Conservation (phyloP, 2,329 filamentous ascomycete species). For the Monosporascus cannonballus region DNA sequence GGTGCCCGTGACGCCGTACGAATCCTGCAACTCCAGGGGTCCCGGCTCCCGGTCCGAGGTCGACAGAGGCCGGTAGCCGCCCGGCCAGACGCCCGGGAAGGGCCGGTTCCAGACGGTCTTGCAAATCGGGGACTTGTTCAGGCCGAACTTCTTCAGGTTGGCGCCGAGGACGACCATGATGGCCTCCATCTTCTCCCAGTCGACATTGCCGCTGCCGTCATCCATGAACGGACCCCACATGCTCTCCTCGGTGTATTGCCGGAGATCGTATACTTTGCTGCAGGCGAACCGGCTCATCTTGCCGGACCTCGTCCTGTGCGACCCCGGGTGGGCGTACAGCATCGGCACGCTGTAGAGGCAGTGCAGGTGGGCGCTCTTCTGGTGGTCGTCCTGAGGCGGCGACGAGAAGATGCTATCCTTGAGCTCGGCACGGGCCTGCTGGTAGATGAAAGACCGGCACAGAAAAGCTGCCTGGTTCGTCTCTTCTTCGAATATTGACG, state of each 20-base stretch:
- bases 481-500: conserved; percentile 36
- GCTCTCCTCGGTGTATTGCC: conserved; percentile 56
- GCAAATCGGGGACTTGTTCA: conserved; percentile 39
- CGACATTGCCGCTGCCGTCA: conserved; percentile 55
- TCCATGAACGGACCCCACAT: conserved; percentile 67
- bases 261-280: conserved; percentile 66
- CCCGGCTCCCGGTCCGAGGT: conserved; percentile 14
- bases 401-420: conserved; percentile 5
- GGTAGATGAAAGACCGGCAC: conserved; percentile 57
- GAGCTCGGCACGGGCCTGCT: conserved; percentile 41
- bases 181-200: conserved; percentile 77
- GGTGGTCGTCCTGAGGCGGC: conserved; percentile 41
- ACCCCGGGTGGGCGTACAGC: conserved; percentile 23
- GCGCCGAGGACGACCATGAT: conserved; percentile 62
- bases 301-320: conserved; percentile 26
- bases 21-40: conserved; percentile 51
- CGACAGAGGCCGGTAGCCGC: conserved; percentile 38
- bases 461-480: conserved; percentile 55
- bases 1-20: conserved; percentile 64
- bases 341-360: conserved; percentile 61
- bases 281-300: conserved; percentile 55
- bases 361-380: conserved; percentile 66
- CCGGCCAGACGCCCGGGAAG: conserved; percentile 49
- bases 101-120: conserved; percentile 47
- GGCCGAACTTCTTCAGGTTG: conserved; percentile 49